Base-by-base conservation (phyloP, 208 protist species). In the Kentomonas sorsogonicus region DNA sequence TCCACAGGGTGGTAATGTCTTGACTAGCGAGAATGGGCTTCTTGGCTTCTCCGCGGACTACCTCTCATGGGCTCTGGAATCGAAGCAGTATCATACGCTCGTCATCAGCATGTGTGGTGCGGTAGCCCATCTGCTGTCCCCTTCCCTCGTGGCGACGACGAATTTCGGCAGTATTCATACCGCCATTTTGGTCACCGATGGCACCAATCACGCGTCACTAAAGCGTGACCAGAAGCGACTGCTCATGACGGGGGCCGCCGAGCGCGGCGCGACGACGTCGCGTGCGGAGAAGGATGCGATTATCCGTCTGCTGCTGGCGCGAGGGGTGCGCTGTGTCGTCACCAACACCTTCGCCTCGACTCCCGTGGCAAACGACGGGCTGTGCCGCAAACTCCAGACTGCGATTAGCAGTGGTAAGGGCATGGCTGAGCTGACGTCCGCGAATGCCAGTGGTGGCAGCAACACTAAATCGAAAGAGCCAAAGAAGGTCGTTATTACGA, bases 291-390 rank as follows among this genome's bases (percentile, higher is more conserved):
- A n/a, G n/a, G n/a, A n/a, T n/a, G n/a, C n/a, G n/a, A n/a, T n/a
- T n/a, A n/a, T n/a, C n/a, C 53, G 87, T 15, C 65, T 94, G n/a
- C 60, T 91, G 26, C 66, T 94, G 3, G 47, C 74, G 26, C 80
- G 83, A 26, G 87, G 87, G 1, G 74, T 86, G 3, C 77, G 77
- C 18, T 83, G 69, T 51, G 62, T 89, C 39, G 71, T 45, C 9
- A 59, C 39, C 16, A 86, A 79, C 34, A 60, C 58, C 10, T 69
- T 86, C 40, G 60, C 79, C 4, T 60, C 72, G 27, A 46, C 77
- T 7, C 73, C 83, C 27, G 54, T 61, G 3, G 66, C 63, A 11
- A 34, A 56, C 6, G 72, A 84, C 53, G 56, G 33, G 1, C n/a
- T 86, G 5, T 61, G 74, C 11, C 78, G 74, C 25, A 71, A 75